Conservation (phyloP, 2,329 filamentous ascomycete species). For the Aspergillus sp. region DNA sequence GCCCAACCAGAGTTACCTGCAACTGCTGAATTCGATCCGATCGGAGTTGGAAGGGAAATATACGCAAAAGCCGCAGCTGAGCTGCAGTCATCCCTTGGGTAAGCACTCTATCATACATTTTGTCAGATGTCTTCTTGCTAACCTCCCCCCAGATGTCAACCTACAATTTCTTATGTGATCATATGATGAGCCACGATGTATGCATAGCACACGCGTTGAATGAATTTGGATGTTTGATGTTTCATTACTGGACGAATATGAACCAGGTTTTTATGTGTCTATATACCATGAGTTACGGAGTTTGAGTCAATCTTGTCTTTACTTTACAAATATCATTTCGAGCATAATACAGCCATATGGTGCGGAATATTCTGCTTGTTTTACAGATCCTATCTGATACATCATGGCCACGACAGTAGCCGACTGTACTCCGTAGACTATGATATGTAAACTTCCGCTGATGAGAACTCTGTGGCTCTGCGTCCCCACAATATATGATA, state of each 20-base stretch:
- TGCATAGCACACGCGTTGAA: neutral
- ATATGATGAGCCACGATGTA: neutral
- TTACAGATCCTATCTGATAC: no score
- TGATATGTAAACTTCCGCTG: no score
- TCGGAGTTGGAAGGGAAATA: conserved; percentile 86
- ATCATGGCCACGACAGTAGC: no score
- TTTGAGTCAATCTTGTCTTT: neutral
- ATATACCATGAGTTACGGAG: neutral
- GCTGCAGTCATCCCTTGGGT: conserved; percentile 95
- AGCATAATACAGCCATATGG: neutral
- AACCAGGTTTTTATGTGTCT: neutral
- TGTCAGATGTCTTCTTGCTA: neutral
- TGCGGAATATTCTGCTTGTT: neutral
- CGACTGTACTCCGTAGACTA: no score
- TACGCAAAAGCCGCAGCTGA: conserved; percentile 91
- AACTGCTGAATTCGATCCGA: conserved; percentile 90
- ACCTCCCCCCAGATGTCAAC: conserved; percentile 55
- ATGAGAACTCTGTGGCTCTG: no score
- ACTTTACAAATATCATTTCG: neutral
- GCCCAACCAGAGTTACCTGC: conserved; percentile 90
- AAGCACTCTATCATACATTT: conserved; percentile 39
- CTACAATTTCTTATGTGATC: conserved; percentile 65
- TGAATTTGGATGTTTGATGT: neutral
- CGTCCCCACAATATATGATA: no score
- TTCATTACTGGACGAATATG: neutral